Evolutionary conservation across 2,329 filamentous ascomycete species (phyloP).

Genomic region (Aspergillus sp.): DNA sequence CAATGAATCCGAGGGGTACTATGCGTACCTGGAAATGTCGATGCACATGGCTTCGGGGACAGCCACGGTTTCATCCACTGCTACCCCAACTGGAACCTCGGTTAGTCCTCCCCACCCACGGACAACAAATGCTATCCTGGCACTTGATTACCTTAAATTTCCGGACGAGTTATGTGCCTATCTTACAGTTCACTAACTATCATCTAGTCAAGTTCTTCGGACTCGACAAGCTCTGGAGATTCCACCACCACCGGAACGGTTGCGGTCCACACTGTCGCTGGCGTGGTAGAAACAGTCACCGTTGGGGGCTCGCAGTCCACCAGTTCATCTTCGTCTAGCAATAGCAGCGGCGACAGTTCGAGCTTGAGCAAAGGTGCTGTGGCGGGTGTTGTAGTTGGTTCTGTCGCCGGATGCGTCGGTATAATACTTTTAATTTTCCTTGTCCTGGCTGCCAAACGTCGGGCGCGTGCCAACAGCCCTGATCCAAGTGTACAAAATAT

Average conservation of each 20-base stretch:
- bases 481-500: constrained; percentile 26
- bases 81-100: constrained; percentile 20
- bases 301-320: constrained; percentile 5
- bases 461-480: constrained; percentile 23
- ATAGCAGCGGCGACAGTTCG: constrained; percentile 11
- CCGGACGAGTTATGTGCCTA: no score
- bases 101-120: constrained; percentile 12
- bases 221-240: neutral
- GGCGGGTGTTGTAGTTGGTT: constrained; percentile 41
- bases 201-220: no score
- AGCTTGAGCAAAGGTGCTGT: constrained; percentile 37
- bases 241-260: constrained; percentile 8
- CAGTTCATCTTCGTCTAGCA: constrained; percentile 5
- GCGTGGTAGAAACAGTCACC: constrained; percentile 25
- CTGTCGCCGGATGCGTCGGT: constrained; percentile 33
- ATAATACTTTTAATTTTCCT: constrained; percentile 34
- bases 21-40: constrained; percentile 38
- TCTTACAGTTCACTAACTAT: no score
- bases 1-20: constrained; percentile 33
- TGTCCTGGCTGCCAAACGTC: constrained; percentile 35
- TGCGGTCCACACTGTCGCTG: constrained; percentile 19
- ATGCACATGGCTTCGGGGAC: constrained; percentile 30
- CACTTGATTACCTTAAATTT: neutral
- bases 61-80: constrained; percentile 13
- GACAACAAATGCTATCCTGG: neutral